A percentile compares a stretch with the other conserved stretches of the same genome.
These are phyloP conservation scores for Chaetomium fimeti DNA, from an alignment of 495 filamentous ascomycete genomes.

Conservation along the genomic window DNA sequence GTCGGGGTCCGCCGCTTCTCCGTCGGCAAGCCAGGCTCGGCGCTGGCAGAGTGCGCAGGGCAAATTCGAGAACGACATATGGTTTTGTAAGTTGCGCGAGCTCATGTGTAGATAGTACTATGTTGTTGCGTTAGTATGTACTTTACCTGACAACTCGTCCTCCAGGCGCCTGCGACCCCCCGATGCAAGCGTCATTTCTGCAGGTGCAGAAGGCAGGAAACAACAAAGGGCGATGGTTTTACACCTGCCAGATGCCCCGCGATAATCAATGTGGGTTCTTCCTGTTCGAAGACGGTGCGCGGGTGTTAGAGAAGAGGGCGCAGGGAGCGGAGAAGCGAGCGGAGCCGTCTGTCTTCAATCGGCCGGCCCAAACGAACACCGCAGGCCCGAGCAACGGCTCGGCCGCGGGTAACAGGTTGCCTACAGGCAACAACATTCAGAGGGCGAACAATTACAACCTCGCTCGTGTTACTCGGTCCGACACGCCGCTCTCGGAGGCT, in stretches of 20 bases:
- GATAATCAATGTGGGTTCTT: slow-evolving; percentile 64
- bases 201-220: slow-evolving; percentile 63
- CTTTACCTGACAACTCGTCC: not conserved
- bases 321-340: not conserved
- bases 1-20: not conserved
- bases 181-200: slow-evolving; percentile 58
- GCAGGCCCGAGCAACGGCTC: not conserved
- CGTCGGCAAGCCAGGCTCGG: not conserved
- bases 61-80: slow-evolving; percentile 19
- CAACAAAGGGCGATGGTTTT: slow-evolving; percentile 69
- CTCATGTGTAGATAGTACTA: too few species aligned
- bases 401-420: not conserved
- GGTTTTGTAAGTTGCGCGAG: slow-evolving; percentile 6
- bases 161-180: slow-evolving; percentile 62
- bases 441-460: too few species aligned
- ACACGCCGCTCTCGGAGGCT: not conserved
- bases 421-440: too few species aligned
- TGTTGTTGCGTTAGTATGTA: too few species aligned
- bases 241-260: slow-evolving; percentile 59
- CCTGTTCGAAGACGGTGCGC: slow-evolving; percentile 65
- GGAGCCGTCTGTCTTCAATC: not conserved
- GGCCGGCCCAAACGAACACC: not conserved
- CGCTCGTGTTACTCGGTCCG: not conserved
- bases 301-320: slow-evolving; percentile 51
- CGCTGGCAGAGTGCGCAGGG: not conserved